Evolutionary conservation across 805 yeast species (phyloP).

Genomic region (Crinitomyces ghanaensis): DNA sequence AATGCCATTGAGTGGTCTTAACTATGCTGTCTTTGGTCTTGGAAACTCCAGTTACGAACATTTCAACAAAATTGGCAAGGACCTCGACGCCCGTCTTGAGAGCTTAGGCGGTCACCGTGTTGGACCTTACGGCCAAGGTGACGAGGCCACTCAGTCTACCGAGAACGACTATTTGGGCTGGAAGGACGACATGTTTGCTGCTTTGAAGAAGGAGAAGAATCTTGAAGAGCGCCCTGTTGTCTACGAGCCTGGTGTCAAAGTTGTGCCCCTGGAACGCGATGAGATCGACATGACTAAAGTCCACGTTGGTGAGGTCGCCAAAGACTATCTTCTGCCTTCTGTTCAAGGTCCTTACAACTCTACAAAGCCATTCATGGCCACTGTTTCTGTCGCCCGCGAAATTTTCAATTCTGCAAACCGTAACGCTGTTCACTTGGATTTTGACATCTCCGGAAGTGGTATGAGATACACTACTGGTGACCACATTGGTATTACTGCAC

Average conservation of each 20-base stretch:
- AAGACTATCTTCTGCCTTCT: conserved; percentile 34
- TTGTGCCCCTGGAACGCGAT: conserved; percentile 18
- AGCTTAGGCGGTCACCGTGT: conserved; percentile 62
- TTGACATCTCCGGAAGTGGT: conserved; percentile 65
- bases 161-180: conserved; percentile 91
- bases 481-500: conserved; percentile 93
- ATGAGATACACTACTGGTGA: conserved; percentile 90
- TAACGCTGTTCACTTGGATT: conserved; percentile 82
- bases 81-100: conserved; percentile 37
- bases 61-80: conserved; percentile 68
- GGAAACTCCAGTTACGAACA: conserved; percentile 94
- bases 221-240: conserved; percentile 70
- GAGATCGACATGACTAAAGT: conserved; percentile 34
- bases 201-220: conserved; percentile 49
- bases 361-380: conserved; percentile 73
- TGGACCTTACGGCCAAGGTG: conserved; percentile 83
- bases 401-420: conserved; percentile 54
- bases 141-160: conserved; percentile 87
- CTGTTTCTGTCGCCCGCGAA: conserved; percentile 49
- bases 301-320: conserved; percentile 74
- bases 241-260: conserved; percentile 57
- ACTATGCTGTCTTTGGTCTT: conserved; percentile 73
- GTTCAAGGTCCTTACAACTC: conserved; percentile 64
- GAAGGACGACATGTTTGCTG: conserved; percentile 70
- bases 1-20: conserved; percentile 39